phyloP scores from a whole-genome alignment of 2,329 filamentous ascomycete species.

The Colletotrichum abscissum region DNA sequence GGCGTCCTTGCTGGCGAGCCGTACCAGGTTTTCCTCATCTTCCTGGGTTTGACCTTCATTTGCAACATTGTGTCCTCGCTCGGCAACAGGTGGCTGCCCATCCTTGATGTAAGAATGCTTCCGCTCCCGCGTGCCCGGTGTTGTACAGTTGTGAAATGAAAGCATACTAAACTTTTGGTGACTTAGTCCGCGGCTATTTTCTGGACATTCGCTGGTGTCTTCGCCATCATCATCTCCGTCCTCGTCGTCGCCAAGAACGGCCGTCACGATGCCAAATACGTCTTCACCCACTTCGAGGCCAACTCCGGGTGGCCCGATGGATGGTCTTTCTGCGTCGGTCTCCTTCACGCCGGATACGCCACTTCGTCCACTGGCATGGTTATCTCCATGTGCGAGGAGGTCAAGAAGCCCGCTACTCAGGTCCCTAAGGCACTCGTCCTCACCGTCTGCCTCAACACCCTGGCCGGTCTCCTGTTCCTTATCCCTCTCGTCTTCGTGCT shows the following conservation, averaged over 20 bases:
- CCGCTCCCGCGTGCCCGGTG: background rate
- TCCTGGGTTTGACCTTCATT: constrained; percentile 74
- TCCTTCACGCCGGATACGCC: constrained; percentile 78
- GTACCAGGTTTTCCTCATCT: constrained; percentile 79
- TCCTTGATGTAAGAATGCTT: constrained; percentile 71
- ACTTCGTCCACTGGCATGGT: constrained; percentile 85
- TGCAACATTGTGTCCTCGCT: constrained; percentile 75
- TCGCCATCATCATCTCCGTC: constrained; percentile 72
- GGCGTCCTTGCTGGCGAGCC: constrained; percentile 58
- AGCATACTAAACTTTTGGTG: constrained; percentile 1
- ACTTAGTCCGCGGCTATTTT: constrained; percentile 75
- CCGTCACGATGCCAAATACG: constrained; percentile 69
- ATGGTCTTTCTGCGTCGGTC: constrained; percentile 80
- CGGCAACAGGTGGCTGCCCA: constrained; percentile 74
- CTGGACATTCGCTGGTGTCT: constrained; percentile 78
- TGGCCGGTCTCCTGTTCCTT: constrained; percentile 75
- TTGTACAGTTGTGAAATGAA: background rate
- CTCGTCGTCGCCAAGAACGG: constrained; percentile 77
- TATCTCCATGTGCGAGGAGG: constrained; percentile 83
- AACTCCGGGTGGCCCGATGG: constrained; percentile 76
- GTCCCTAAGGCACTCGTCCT: constrained; percentile 79
- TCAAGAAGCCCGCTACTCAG: constrained; percentile 72
- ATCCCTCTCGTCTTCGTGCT: constrained; percentile 77
- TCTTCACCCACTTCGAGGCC: constrained; percentile 76
- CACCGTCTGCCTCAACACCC: constrained; percentile 74